Percentiles rank a stretch among this genome's conserved stretches.
These are phyloP conservation scores for Rhynchosporium graminicola DNA, from an alignment of 2,329 filamentous ascomycete genomes.

Conservation along the genomic window DNA sequence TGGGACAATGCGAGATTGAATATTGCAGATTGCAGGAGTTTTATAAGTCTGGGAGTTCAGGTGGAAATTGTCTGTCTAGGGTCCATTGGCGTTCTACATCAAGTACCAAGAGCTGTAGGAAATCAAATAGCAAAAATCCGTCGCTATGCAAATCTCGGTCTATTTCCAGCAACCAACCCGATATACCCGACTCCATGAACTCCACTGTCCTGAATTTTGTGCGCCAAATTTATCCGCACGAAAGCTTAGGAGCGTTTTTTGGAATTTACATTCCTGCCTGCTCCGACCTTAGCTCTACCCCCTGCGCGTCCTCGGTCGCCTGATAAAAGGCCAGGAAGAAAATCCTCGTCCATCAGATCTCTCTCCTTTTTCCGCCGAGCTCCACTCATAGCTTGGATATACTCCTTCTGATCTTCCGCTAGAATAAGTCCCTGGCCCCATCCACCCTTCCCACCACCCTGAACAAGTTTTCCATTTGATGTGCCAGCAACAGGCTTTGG, in stretches of 20 bases:
- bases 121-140: slow-evolving; percentile 20
- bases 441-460: slow-evolving; percentile 77
- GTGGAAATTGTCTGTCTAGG: slow-evolving; percentile 18
- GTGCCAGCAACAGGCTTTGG: slow-evolving; percentile 86
- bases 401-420: slow-evolving; percentile 96
- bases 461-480: slow-evolving; percentile 69
- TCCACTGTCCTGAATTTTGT: slow-evolving; percentile 18
- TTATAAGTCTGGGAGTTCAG: slow-evolving; percentile 29
- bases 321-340: slow-evolving; percentile 79
- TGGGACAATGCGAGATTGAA: neutral
- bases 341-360: slow-evolving; percentile 95
- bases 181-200: slow-evolving; percentile 16
- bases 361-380: slow-evolving; percentile 68
- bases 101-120: slow-evolving; percentile 17
- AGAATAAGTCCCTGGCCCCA: slow-evolving; percentile 86
- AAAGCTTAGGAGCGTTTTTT: slow-evolving; percentile 56
- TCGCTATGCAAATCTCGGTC: slow-evolving; percentile 22
- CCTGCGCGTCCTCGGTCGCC: slow-evolving; percentile 68
- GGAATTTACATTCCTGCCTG: slow-evolving; percentile 83
- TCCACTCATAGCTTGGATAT: slow-evolving; percentile 61
- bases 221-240: slow-evolving; percentile 15
- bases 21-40: slow-evolving; percentile 24
- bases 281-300: slow-evolving; percentile 77
- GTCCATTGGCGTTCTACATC: slow-evolving; percentile 15
- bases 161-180: neutral